Evolutionary conservation across 805 yeast species (phyloP).

Genomic region (Hyphopichia homilentoma): DNA sequence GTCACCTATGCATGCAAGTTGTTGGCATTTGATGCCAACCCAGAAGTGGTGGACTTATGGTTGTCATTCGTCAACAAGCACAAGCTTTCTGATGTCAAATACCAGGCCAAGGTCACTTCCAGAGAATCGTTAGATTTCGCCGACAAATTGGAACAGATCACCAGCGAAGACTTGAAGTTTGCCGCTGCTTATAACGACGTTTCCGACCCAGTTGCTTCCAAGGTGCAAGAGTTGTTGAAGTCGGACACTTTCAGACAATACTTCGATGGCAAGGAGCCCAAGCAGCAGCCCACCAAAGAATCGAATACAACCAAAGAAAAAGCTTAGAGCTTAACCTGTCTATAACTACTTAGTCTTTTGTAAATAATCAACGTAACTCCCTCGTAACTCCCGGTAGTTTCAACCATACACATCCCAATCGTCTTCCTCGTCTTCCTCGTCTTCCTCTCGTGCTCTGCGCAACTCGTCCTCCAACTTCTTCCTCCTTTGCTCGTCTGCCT

Average conservation of each 20-base stretch:
- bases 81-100: slow-evolving; percentile 76
- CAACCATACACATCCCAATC: slow-evolving; percentile 83
- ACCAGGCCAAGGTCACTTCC: slow-evolving; percentile 61
- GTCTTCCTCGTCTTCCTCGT: slow-evolving; percentile 56
- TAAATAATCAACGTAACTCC: not conserved
- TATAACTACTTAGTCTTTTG: not conserved
- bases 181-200: slow-evolving; percentile 31
- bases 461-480: slow-evolving; percentile 33
- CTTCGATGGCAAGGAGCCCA: slow-evolving; percentile 20
- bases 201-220: slow-evolving; percentile 52
- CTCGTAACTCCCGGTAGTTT: not conserved
- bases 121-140: slow-evolving; percentile 28
- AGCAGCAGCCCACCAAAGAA: no score
- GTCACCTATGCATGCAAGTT: slow-evolving; percentile 73
- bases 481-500: slow-evolving; percentile 24
- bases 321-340: no score
- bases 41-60: slow-evolving; percentile 80
- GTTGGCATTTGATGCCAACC: slow-evolving; percentile 77
- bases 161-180: slow-evolving; percentile 22
- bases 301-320: no score
- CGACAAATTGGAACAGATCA: slow-evolving; percentile 25
- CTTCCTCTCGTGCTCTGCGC: slow-evolving; percentile 35
- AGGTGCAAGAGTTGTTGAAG: slow-evolving; percentile 66
- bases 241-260: slow-evolving; percentile 68
- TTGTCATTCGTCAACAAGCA: slow-evolving; percentile 74